Conservation (phyloP, 1,284 basidiomycete genomes). For the Ceratobasidium papillatum region DNA sequence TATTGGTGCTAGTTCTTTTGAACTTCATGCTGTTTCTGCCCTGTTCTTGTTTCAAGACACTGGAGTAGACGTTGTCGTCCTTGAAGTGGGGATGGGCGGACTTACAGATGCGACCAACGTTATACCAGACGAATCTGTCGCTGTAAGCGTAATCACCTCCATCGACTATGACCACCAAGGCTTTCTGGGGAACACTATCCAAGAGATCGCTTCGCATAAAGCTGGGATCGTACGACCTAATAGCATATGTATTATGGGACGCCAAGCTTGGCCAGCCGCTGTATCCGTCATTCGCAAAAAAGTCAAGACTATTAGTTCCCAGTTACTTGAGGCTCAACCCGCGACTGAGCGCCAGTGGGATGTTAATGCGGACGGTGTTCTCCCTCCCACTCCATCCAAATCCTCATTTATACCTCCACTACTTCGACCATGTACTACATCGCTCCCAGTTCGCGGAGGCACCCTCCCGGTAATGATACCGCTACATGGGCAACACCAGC, state of each 20-base stretch:
- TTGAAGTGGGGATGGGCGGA: constrained; percentile 97
- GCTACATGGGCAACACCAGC: constrained; percentile 83
- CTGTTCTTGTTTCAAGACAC: constrained; percentile 74
- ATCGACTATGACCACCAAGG: constrained; percentile 94
- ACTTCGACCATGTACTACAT: constrained; percentile 55
- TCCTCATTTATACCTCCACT: constrained; percentile 55
- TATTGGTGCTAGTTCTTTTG: constrained; percentile 75
- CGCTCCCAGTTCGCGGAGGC: constrained; percentile 48
- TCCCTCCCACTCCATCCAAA: constrained; percentile 51
- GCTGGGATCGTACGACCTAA: constrained; percentile 74
- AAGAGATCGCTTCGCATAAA: constrained; percentile 84
- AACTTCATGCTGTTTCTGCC: constrained; percentile 83
- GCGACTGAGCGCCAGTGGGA: constrained; percentile 51
- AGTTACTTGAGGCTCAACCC: constrained; percentile 53
- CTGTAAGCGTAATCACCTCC: constrained; percentile 83
- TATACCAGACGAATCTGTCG: constrained; percentile 71
- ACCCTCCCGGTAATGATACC: constrained; percentile 53
- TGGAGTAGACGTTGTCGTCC: constrained; percentile 79
- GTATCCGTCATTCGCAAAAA: constrained; percentile 55
- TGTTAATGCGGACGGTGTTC: constrained; percentile 52
- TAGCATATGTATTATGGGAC: constrained; percentile 73
- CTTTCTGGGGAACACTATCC: constrained; percentile 82
- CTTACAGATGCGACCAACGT: constrained; percentile 93
- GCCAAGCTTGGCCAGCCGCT: constrained; percentile 69
- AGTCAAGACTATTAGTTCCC: constrained; percentile 56